Base-by-base conservation (phyloP, 179 eudicot genomes). In the Camellia oleifera region DNA sequence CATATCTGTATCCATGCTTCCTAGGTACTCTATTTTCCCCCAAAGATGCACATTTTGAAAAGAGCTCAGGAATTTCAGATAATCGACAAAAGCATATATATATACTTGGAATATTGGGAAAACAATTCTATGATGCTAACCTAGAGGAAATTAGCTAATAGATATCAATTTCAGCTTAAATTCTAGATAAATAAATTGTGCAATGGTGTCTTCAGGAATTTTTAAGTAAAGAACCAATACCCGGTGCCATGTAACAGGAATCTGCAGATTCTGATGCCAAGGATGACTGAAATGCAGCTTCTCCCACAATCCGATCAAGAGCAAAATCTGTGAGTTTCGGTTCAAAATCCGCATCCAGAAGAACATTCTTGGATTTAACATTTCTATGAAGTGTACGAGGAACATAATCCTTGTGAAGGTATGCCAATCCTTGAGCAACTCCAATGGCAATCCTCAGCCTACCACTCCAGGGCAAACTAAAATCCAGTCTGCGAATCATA, bases 371-470 rank as follows among this genome's bases (percentile, higher is more conserved):
- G 23, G 97, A 87, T 76, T 90, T 94, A 46, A 94, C 44, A 83
- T 93, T 86, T 78, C 98, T 83, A 66, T 93, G 94, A 71, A 93
- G 87, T 69, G 91, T 82, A 83, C 82, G 89, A 18, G 94, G 94
- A 75, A 85, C 83, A 81, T 93, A 94, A 81, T 94, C 98, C 73
- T 87, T 81, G 81, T 93, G 98, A 81, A 94, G 91, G 80, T 94
- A 94, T 20, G 96, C 91, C 75, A 94, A 87, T 58, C 91, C 97
- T 83, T 89, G 96, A 85, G 98, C 97, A 84, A 90, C 87, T 14
- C 97, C 97, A 81, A 88, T 79, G 58, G 97, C 96, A 44, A 92
- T 93, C 79, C 53, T 90, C 84, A 91, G 76, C 75, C 98, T 81
- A 70, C 77, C 84, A 78, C 78, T 84, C 98, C 98, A 94, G 2